Base-by-base conservation (phyloP, 371 early-diverging fungal species). In the Mortierella sp. region DNA sequence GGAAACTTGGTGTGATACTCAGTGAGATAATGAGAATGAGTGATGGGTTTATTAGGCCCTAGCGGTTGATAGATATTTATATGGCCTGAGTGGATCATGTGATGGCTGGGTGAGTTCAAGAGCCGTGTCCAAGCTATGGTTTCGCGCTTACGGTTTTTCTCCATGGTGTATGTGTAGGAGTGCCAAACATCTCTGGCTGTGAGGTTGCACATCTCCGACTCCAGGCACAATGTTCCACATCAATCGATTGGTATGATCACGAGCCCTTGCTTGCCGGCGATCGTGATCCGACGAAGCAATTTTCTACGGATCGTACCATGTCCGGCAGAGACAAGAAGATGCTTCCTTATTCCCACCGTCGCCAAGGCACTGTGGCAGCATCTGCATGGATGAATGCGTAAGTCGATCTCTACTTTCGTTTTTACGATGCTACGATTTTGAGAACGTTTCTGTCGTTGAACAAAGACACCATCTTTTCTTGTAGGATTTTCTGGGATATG, bases 311-410 rank as follows among this genome's bases (percentile, higher is more conserved):
- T 3, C 58, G 66, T 45, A 66, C 23, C 32, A 65, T 56, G 7
- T 56, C 57, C 3, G 42, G 66, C 45, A 66, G 31, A 29, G 66
- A 57, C 66, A 66, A 57, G 34, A 66, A 57, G 57, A 57, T 66
- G 43, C 55, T 55, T 55, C 66, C 45, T 42, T 66, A 66, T 8
- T 42, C 57, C 10, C 66, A 57, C 40, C 65, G 42, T 7, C 65
- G 54, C 65, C 65, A 65, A 43, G 53, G 56, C 56, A 65, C 65
- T 9, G 65, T 65, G 65, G 65, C 56, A 56, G 53, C 65, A 55
- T 65, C 65, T 28, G 19, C 40, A 55, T 65, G 65, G 65, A 65
- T 42, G 56, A 65, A 65, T 65, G 3, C 29, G 56, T 65, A 65
- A 43, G 56, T 55, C n/a, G 53, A 35, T 54, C 6, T 61, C 61